phyloP scores from a whole-genome alignment of 306 rosid genomes.

The Trichosanthes truncata region DNA sequence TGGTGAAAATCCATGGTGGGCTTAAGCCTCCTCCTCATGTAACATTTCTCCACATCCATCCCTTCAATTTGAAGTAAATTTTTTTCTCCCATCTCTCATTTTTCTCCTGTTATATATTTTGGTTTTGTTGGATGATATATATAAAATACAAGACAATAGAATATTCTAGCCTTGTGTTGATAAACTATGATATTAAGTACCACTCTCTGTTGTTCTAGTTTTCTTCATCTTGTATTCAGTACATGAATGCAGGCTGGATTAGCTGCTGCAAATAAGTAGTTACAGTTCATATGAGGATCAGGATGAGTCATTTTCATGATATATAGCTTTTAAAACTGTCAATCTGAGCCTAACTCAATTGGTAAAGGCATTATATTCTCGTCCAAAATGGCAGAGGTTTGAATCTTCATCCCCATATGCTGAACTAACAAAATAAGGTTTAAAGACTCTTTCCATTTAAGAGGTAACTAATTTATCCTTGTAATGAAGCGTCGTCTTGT shows the following conservation, averaged over 20 bases:
- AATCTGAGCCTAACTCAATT: too few species aligned
- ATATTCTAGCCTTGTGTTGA: not conserved
- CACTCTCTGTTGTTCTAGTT: not conserved
- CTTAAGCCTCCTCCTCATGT: constrained; percentile 23
- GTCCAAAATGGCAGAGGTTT: too few species aligned
- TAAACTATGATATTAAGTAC: not conserved
- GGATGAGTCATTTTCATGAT: too few species aligned
- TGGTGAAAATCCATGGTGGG: constrained; percentile 84
- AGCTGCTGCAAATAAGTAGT: not conserved
- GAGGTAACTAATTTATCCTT: too few species aligned
- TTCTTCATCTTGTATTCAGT: not conserved
- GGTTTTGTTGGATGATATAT: not conserved
- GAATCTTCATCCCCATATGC: too few species aligned
- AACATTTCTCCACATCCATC: constrained; percentile 18
- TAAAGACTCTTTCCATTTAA: too few species aligned
- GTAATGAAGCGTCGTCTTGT: not conserved
- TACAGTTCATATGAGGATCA: too few species aligned
- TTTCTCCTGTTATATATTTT: not conserved
- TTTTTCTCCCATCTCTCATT: constrained; percentile 2
- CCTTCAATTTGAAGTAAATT: not conserved
- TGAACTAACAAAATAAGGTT: too few species aligned
- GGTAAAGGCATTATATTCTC: too few species aligned
- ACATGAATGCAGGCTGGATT: not conserved
- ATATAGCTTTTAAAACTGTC: too few species aligned
- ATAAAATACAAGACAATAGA: not conserved